A percentile compares a stretch with the other conserved stretches of the same genome.
Evolutionary conservation across 495 filamentous ascomycete species (phyloP).

Genomic region (Aspergillus homomorphus): DNA sequence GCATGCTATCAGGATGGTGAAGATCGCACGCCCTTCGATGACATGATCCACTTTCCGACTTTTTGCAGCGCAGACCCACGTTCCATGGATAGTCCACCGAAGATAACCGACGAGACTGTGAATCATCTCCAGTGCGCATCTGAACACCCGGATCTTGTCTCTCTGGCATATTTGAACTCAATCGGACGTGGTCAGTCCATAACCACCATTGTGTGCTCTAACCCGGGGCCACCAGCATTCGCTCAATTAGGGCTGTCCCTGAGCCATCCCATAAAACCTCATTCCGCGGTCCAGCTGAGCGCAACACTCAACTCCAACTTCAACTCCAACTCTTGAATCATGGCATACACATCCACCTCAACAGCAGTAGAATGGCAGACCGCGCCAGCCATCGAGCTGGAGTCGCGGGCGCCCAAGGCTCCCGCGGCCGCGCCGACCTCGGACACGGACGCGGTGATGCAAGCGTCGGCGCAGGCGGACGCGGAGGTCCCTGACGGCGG

Average conservation of each 20-base stretch:
- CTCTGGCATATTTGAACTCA: too few species aligned
- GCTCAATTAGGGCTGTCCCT: too few species aligned
- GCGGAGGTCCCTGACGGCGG: constrained; percentile 55
- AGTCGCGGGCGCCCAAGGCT: neutral
- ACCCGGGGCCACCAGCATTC: too few species aligned
- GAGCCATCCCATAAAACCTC: too few species aligned
- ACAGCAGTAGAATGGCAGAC: neutral
- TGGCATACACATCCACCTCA: neutral
- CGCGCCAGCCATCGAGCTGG: neutral
- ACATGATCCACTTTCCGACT: neutral
- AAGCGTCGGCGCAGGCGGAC: constrained; percentile 48
- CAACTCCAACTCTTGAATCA: neutral
- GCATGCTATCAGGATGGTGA: too few species aligned
- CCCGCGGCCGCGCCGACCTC: too few species aligned
- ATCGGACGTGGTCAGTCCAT: too few species aligned
- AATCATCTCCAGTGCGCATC: neutral
- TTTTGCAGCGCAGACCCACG: neutral
- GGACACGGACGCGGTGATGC: constrained; percentile 39
- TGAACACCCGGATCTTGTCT: too few species aligned
- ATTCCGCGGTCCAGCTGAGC: too few species aligned
- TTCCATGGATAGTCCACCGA: neutral
- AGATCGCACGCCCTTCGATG: neutral
- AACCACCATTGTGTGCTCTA: too few species aligned
- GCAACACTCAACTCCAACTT: neutral
- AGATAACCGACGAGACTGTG: neutral